These are phyloP conservation scores for Erigeron philadelphicus DNA, from an alignment of 140 eudicot species.

Conservation along the genomic window DNA sequence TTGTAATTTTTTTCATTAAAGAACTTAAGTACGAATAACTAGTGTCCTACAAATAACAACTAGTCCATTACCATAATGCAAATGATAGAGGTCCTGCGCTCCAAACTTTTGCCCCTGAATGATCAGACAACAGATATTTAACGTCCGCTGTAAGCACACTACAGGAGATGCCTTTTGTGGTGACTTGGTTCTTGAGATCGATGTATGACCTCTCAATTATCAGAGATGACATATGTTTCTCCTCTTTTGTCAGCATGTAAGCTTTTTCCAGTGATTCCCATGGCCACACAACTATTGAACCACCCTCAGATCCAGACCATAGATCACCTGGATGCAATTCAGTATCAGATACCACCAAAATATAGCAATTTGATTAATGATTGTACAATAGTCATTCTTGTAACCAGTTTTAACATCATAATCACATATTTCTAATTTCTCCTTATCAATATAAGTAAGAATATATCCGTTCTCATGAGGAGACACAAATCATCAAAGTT, in stretches of 20 bases:
- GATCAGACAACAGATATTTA: conserved; percentile 69
- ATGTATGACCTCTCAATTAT: conserved; percentile 70
- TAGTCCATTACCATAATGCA: conserved; percentile 72
- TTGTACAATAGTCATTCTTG: conserved; percentile 2
- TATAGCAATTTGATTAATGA: conserved; percentile 13
- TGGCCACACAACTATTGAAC: conserved; percentile 79
- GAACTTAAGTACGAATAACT: no score
- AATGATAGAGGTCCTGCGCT: conserved; percentile 70
- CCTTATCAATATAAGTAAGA: background rate
- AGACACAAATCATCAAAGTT: background rate
- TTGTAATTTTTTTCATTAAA: background rate
- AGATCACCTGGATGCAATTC: conserved; percentile 64
- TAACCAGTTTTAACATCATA: conserved; percentile 12
- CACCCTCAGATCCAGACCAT: conserved; percentile 96
- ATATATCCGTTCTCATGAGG: background rate
- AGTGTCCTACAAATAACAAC: no score
- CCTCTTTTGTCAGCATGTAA: conserved; percentile 47
- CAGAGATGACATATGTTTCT: conserved; percentile 60
- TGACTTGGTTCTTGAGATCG: conserved; percentile 76
- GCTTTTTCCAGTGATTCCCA: conserved; percentile 86
- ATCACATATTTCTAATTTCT: background rate
- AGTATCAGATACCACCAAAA: conserved; percentile 15
- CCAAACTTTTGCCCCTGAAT: conserved; percentile 74
- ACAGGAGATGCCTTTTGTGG: conserved; percentile 53
- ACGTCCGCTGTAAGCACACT: conserved; percentile 82